Conservation (phyloP, 1,284 basidiomycete genomes). For the Marasmius oreades region DNA sequence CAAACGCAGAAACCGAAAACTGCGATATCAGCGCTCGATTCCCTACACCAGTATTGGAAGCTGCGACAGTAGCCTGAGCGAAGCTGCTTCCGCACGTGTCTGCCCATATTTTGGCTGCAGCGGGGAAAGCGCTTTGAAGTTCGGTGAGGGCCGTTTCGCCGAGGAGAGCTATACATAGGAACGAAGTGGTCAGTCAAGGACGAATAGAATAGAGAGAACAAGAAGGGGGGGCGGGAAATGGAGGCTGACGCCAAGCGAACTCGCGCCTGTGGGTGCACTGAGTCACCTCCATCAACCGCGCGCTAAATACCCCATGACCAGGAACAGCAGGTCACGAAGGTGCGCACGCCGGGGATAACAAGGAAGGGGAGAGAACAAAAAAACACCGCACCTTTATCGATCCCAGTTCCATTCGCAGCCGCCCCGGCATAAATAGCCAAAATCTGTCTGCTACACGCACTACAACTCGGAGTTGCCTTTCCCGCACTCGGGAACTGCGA, state of each 20-base stretch:
- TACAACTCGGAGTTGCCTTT: constrained; percentile 43
- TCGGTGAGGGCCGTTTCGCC: background rate
- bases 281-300: too few relatives aligned
- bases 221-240: too few relatives aligned
- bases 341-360: too few relatives aligned
- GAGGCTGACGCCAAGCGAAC: too few relatives aligned
- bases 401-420: constrained; percentile 27
- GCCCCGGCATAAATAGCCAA: constrained; percentile 46
- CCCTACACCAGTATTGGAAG: background rate
- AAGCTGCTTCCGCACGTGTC: background rate
- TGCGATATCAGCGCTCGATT: background rate
- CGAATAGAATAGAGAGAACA: too few relatives aligned
- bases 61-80: background rate
- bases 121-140: background rate
- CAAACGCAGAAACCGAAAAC: too few relatives aligned
- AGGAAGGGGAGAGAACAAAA: background rate
- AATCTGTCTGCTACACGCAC: constrained; percentile 51
- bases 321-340: too few relatives aligned
- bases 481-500: constrained; percentile 43
- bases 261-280: too few relatives aligned
- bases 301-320: too few relatives aligned
- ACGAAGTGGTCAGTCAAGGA: too few relatives aligned
- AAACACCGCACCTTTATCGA: background rate
- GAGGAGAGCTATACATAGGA: background rate
- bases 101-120: background rate